These are phyloP conservation scores for Tinospora cordifolia DNA, from an alignment of 164 flowering plant species.

Conservation along the genomic window DNA sequence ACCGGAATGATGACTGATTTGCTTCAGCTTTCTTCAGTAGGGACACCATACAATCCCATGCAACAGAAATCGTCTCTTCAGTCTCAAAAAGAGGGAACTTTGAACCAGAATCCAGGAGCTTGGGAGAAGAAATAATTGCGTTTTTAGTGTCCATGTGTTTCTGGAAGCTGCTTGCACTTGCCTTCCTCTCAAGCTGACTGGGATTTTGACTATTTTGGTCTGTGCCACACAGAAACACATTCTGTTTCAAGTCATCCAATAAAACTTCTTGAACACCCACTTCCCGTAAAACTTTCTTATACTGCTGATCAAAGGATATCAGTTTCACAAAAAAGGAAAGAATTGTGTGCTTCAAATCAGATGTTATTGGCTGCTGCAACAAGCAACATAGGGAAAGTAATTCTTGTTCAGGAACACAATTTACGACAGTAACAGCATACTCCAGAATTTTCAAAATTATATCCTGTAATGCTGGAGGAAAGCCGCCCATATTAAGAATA, in stretches of 20 bases:
- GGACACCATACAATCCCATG: conserved; percentile 93
- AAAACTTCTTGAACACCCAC: conserved; percentile 94
- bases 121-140: conserved; percentile 83
- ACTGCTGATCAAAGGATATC: conserved; percentile 93
- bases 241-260: conserved; percentile 86
- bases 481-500: conserved; percentile 84
- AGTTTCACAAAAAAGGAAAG: conserved; percentile 94
- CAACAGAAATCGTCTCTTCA: conserved; percentile 61
- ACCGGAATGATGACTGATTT: conserved; percentile 75
- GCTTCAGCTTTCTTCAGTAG: conserved; percentile 83
- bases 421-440: conserved; percentile 98
- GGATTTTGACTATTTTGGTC: conserved; percentile 40
- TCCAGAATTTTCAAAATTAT: conserved; percentile 90
- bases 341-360: conserved; percentile 77
- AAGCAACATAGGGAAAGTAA: conserved; percentile 93
- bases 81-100: conserved; percentile 75
- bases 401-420: conserved; percentile 97
- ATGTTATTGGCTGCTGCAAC: conserved; percentile 80
- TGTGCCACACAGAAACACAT: conserved; percentile 59
- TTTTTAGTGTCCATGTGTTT: conserved; percentile 74
- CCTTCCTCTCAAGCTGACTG: conserved; percentile 41
- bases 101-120: conserved; percentile 63
- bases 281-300: conserved; percentile 90
- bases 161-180: conserved; percentile 71
- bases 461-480: conserved; percentile 81